Evolutionary conservation across 2,329 filamentous ascomycete species (phyloP).

Genomic region (Bisporella sp.): DNA sequence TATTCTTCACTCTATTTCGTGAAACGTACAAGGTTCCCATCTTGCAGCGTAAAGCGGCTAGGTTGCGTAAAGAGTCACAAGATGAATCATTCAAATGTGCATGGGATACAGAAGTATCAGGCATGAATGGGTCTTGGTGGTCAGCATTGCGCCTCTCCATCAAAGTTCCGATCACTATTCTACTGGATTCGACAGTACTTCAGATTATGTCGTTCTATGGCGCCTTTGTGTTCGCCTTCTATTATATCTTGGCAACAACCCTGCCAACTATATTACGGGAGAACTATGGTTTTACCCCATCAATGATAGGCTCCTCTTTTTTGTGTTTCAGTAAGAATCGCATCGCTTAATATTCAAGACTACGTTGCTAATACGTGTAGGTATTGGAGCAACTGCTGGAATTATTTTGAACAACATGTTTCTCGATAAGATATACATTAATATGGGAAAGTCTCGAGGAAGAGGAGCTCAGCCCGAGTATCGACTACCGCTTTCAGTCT

Average conservation of each 20-base stretch:
- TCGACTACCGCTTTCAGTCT: constrained; percentile 52
- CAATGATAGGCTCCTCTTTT: constrained; percentile 45
- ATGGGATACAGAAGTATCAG: constrained; percentile 44
- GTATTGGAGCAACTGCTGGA: constrained; percentile 26
- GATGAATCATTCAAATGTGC: constrained; percentile 31
- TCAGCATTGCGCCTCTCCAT: constrained; percentile 28
- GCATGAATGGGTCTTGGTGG: constrained; percentile 34
- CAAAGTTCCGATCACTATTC: constrained; percentile 32
- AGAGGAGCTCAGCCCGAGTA: constrained; percentile 43
- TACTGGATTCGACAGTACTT: constrained; percentile 45
- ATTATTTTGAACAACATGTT: constrained; percentile 33
- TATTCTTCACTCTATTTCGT: constrained; percentile 35
- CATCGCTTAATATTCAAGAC: background rate
- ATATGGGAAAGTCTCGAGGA: constrained; percentile 12
- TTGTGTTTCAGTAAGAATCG: constrained; percentile 40
- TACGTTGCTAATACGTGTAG: constrained; percentile 11
- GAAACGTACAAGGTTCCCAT: constrained; percentile 58
- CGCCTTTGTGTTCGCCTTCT: constrained; percentile 35
- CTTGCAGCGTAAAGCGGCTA: constrained; percentile 34
- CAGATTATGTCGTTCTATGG: constrained; percentile 35
- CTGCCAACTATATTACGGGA: constrained; percentile 35
- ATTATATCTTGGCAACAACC: constrained; percentile 39
- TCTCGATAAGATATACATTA: constrained; percentile 22
- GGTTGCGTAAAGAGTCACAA: constrained; percentile 41
- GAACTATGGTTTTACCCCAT: constrained; percentile 36